Conservation (phyloP, 2,329 filamentous ascomycete genomes). For the Aspergillus pseudoviridinutans region DNA sequence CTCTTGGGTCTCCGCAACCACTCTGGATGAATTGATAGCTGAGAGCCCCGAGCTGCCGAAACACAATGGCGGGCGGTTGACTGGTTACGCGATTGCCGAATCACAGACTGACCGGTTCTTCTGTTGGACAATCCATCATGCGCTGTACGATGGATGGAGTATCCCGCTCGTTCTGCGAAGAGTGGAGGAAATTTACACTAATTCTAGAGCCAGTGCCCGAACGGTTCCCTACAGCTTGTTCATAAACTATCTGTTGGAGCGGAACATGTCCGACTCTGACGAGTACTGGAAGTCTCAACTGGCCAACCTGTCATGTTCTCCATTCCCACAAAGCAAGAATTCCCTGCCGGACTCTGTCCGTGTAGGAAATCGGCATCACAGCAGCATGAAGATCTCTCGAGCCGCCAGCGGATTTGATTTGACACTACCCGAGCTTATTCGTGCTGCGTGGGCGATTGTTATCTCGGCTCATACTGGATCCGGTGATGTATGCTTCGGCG, state of each 20-base stretch:
- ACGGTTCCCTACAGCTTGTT: constrained; percentile 26
- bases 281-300: constrained; percentile 32
- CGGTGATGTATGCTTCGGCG: constrained; percentile 51
- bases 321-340: constrained; percentile 27
- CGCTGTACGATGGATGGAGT: constrained; percentile 51
- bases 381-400: constrained; percentile 20
- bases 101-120: constrained; percentile 33
- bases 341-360: constrained; percentile 16
- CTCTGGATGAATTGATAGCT: constrained; percentile 23
- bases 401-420: constrained; percentile 17
- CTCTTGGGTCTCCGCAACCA: constrained; percentile 29
- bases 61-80: constrained; percentile 33
- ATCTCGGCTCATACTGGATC: constrained; percentile 47
- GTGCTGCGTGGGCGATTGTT: constrained; percentile 51
- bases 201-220: background rate
- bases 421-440: constrained; percentile 50
- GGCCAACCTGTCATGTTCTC: constrained; percentile 19
- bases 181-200: constrained; percentile 34
- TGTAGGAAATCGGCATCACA: constrained; percentile 22
- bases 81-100: constrained; percentile 34
- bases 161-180: constrained; percentile 35
- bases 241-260: constrained; percentile 27
- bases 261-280: constrained; percentile 26
- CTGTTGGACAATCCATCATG: constrained; percentile 50
- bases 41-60: constrained; percentile 25